Evolutionary conservation across 306 rosid species (phyloP).

Genomic region (Vigna mungo): DNA sequence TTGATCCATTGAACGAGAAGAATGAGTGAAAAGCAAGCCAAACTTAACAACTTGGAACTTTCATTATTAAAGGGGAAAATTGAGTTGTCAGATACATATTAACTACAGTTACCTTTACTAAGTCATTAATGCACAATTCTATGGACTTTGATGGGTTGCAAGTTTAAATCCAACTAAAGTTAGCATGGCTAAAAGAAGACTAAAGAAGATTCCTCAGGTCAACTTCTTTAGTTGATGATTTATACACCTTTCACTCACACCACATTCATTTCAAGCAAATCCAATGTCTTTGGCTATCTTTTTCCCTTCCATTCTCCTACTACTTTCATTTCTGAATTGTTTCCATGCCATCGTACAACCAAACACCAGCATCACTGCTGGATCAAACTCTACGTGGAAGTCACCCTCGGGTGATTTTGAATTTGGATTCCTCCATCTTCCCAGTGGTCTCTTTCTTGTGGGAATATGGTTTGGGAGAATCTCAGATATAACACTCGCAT

Average conservation of each 20-base stretch:
- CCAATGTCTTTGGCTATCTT: slow-evolving; percentile 25
- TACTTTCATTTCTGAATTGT: slow-evolving; percentile 19
- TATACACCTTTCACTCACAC: background rate
- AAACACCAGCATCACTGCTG: slow-evolving; percentile 44
- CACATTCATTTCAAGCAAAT: background rate
- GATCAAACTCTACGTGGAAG: slow-evolving; percentile 44
- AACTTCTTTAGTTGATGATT: background rate
- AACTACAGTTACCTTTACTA: too few relatives aligned
- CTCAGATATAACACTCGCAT: slow-evolving; percentile 44
- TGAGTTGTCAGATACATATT: too few relatives aligned
- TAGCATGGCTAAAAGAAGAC: too few relatives aligned
- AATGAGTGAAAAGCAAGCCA: too few relatives aligned
- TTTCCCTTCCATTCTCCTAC: slow-evolving; percentile 14
- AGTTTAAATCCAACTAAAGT: too few relatives aligned
- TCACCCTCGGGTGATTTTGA: slow-evolving; percentile 47
- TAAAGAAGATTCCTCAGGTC: too few relatives aligned
- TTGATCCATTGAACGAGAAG: too few relatives aligned
- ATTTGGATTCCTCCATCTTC: slow-evolving; percentile 45
- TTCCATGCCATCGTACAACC: background rate
- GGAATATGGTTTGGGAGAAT: slow-evolving; percentile 51
- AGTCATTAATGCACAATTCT: too few relatives aligned
- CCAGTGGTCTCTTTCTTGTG: slow-evolving; percentile 29
- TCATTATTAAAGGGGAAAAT: too few relatives aligned
- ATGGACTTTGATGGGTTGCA: too few relatives aligned
- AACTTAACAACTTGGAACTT: too few relatives aligned